Evolutionary conservation across 805 yeast genomes (phyloP).

Genomic region (Saccharomycopsis fibuligera): DNA sequence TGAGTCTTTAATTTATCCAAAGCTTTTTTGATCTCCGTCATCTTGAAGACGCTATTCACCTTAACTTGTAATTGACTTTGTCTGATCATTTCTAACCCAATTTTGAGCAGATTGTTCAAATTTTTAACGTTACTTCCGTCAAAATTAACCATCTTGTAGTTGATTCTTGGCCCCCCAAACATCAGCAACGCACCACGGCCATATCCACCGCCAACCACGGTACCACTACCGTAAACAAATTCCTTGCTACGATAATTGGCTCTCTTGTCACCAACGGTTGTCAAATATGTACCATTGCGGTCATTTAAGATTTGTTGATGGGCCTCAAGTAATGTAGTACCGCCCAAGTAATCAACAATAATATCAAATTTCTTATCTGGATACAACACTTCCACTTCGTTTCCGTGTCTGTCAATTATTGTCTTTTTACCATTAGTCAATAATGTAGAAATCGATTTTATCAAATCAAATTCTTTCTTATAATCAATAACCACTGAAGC

Average conservation of each 20-base stretch:
- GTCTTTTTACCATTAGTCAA: slow-evolving; percentile 25
- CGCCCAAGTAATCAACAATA: slow-evolving; percentile 70
- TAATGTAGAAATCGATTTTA: slow-evolving; percentile 25
- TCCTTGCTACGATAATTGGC: slow-evolving; percentile 30
- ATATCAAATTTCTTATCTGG: slow-evolving; percentile 48
- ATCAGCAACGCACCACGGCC: too few relatives aligned
- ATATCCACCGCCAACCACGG: too few relatives aligned
- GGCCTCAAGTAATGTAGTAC: slow-evolving; percentile 40
- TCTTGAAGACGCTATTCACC: slow-evolving; percentile 51
- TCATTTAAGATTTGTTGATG: slow-evolving; percentile 11
- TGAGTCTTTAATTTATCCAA: slow-evolving; percentile 43
- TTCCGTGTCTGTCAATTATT: slow-evolving; percentile 22
- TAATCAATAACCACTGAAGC: slow-evolving; percentile 51
- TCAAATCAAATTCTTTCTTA: slow-evolving; percentile 25
- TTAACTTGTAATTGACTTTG: slow-evolving; percentile 40
- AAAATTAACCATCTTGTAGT: slow-evolving; percentile 32
- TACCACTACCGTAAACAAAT: slow-evolving; percentile 8
- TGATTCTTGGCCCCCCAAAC: slow-evolving; percentile 24
- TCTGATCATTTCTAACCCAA: slow-evolving; percentile 40
- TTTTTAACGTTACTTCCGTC: slow-evolving; percentile 26
- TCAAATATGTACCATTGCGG: slow-evolving; percentile 39
- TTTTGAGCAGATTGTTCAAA: slow-evolving; percentile 34
- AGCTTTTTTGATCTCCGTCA: slow-evolving; percentile 53
- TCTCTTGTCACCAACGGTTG: slow-evolving; percentile 58
- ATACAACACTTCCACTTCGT: slow-evolving; percentile 25